Conservation (phyloP, 306 rosid genomes). For the Boehmeria nivea region DNA sequence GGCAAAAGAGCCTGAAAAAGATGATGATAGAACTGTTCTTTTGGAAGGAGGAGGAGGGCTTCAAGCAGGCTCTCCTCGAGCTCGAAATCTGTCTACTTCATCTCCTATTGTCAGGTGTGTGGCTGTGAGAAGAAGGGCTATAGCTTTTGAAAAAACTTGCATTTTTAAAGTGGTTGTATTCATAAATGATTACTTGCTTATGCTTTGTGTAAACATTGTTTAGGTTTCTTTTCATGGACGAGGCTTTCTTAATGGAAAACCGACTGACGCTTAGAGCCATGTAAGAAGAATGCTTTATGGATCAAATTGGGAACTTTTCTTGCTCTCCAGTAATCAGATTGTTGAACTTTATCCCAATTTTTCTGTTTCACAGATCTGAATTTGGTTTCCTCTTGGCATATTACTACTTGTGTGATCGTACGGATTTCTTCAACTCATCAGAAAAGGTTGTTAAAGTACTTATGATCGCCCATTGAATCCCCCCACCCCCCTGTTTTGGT, state of each 20-base stretch:
- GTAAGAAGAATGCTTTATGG: conserved; percentile 48
- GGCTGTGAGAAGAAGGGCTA: too few relatives aligned
- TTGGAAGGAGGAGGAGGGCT: conserved; percentile 75
- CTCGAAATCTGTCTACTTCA: conserved; percentile 40
- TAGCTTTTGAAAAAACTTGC: neutral
- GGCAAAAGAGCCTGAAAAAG: conserved; percentile 43
- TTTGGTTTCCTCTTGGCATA: conserved; percentile 69
- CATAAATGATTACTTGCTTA: conserved; percentile 21
- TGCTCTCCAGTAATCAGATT: conserved; percentile 16
- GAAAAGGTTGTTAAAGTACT: conserved; percentile 63
- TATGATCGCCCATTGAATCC: conserved; percentile 17
- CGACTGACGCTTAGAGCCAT: conserved; percentile 88
- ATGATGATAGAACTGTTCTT: conserved; percentile 64
- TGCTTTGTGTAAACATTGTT: conserved; percentile 3
- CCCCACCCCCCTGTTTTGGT: too few relatives aligned
- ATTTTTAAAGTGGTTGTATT: conserved; percentile 14
- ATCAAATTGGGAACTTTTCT: conserved; percentile 1
- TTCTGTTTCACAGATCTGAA: conserved; percentile 56
- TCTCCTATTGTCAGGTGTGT: conserved; percentile 58
- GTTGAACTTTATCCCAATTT: conserved; percentile 4
- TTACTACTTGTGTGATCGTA: conserved; percentile 81
- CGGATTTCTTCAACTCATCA: conserved; percentile 68
- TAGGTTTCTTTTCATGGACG: conserved; percentile 83
- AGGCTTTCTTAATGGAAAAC: conserved; percentile 69
- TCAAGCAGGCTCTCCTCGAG: conserved; percentile 52